Evolutionary conservation across 2,329 filamentous ascomycete genomes (phyloP), one percentile per base, ranked within the genome.

Genomic region (Pseudogymnoascus sp.): DNA sequence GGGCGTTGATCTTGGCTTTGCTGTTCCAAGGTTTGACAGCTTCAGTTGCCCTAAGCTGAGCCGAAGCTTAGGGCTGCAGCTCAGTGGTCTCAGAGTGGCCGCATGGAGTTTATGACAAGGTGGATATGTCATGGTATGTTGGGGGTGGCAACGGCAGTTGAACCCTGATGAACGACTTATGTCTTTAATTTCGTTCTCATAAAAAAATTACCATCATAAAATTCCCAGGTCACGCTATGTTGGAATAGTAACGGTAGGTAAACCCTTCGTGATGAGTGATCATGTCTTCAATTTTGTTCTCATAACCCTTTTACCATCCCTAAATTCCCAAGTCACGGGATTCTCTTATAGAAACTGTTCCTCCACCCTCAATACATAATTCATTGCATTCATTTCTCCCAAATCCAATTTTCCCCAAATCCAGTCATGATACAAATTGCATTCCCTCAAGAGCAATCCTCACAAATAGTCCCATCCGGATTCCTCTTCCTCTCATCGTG

Each of bases 401-500:
- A 33, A 17, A 58, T 17, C 3, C 17, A 17, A 17, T 17, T 17
- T 17, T 2, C 17, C 17, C 17, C 17, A 17, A 17, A 17, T 17
- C 17, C 50, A 17, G 5, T 58, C 33, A 15, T 15, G 24, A 33
- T 5, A 57, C 24, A 3, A 6, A n/a, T 21, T 11, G 10, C 26
- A 13, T 15, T 7, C 31, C 31, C 31, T 37, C 50, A 58, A 35
- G 21, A 58, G 15, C 63, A 60, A 64, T 64, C 64, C 64, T 66
- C 29, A 33, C 61, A 62, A 31, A 62, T 41, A 10, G 58, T 44
- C 29, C 61, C 61, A 60, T 62, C 61, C 24, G 40, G 29, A 54
- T 62, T 60, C 61, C 65, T 54, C 61, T 63, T 15, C 47, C 26
- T 59, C 63, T 62, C 50, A 62, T 15, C 21, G 59, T 41, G n/a